A percentile compares a stretch with the other conserved stretches of the same genome.
phyloP scores from a whole-genome alignment of 1,139 yeast genomes.

The Candida dubliniensis region DNA sequence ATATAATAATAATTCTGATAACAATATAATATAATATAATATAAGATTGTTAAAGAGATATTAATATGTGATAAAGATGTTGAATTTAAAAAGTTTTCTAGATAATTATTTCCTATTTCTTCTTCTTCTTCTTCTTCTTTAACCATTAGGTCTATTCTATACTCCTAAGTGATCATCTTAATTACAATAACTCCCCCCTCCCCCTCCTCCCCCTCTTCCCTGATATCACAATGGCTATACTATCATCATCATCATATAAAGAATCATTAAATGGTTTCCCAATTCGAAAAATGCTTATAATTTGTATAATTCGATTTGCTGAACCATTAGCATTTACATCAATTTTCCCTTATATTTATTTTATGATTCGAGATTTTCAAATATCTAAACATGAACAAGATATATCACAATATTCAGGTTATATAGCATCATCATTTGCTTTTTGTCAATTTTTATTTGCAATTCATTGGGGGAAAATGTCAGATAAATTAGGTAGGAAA shows the following conservation, averaged over 20 bases:
- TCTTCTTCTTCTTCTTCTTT: too few species aligned
- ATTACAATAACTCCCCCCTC: too few species aligned
- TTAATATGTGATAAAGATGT: too few species aligned
- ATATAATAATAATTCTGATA: too few species aligned
- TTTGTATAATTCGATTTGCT: slow-evolving; percentile 49
- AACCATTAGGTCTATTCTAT: too few species aligned
- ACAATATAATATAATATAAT: too few species aligned
- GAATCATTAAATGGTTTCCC: slow-evolving; percentile 46
- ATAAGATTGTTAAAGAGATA: too few species aligned
- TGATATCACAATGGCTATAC: background rate
- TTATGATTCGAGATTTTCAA: slow-evolving; percentile 60
- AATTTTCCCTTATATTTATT: slow-evolving; percentile 62
- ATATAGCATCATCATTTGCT: slow-evolving; percentile 57
- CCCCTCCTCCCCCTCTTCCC: background rate
- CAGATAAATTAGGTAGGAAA: slow-evolving; percentile 60
- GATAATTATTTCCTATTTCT: too few species aligned
- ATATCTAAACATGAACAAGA: slow-evolving; percentile 52
- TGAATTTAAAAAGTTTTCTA: too few species aligned
- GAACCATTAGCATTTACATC: slow-evolving; percentile 69
- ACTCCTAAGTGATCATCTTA: too few species aligned
- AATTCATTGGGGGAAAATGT: slow-evolving; percentile 57
- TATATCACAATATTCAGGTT: slow-evolving; percentile 58
- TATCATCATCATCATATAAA: slow-evolving; percentile 4
- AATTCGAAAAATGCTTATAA: slow-evolving; percentile 47
- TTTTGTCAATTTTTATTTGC: slow-evolving; percentile 54